Evolutionary conservation across 2,329 filamentous ascomycete genomes (phyloP).

Genomic region (Rachicladosporium sp.): DNA sequence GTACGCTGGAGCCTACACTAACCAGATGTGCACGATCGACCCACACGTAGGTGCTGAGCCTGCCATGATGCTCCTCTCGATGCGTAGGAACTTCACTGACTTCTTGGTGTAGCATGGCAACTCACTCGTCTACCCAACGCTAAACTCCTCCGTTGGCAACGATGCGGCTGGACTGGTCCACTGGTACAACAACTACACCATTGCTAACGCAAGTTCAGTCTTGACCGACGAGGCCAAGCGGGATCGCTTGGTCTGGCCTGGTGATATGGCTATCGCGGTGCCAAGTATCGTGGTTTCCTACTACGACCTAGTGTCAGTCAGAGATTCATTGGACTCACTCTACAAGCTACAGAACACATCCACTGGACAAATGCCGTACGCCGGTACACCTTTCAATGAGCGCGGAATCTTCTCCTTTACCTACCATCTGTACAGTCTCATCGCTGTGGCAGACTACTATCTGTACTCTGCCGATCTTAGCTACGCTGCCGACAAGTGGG

Average conservation of each 20-base stretch:
- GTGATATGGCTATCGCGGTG: slow-evolving; percentile 45
- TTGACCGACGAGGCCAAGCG: slow-evolving; percentile 46
- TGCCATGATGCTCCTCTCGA: too few species aligned
- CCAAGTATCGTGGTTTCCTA: slow-evolving; percentile 36
- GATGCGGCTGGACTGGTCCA: slow-evolving; percentile 4
- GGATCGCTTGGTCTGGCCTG: slow-evolving; percentile 49
- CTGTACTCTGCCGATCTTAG: slow-evolving; percentile 24
- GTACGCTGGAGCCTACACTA: slow-evolving; percentile 30
- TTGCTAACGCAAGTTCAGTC: slow-evolving; percentile 26
- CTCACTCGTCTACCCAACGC: slow-evolving; percentile 5
- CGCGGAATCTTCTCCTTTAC: slow-evolving; percentile 34
- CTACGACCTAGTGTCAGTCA: slow-evolving; percentile 36
- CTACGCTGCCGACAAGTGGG: slow-evolving; percentile 33
- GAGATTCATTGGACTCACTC: slow-evolving; percentile 35
- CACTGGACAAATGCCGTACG: slow-evolving; percentile 28
- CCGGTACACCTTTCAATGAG: slow-evolving; percentile 26
- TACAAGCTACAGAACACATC: slow-evolving; percentile 30
- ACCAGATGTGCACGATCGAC: slow-evolving; percentile 26
- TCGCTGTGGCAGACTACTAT: slow-evolving; percentile 35
- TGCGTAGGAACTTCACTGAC: too few species aligned
- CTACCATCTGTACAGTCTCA: slow-evolving; percentile 42
- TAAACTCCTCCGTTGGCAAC: slow-evolving; percentile 7
- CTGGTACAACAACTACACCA: slow-evolving; percentile 32
- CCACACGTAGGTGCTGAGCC: slow-evolving; percentile 7
- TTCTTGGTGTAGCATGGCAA: slow-evolving; percentile 1